Conservation (phyloP, 2,329 filamentous ascomycete genomes). For the Chalara sp. region DNA sequence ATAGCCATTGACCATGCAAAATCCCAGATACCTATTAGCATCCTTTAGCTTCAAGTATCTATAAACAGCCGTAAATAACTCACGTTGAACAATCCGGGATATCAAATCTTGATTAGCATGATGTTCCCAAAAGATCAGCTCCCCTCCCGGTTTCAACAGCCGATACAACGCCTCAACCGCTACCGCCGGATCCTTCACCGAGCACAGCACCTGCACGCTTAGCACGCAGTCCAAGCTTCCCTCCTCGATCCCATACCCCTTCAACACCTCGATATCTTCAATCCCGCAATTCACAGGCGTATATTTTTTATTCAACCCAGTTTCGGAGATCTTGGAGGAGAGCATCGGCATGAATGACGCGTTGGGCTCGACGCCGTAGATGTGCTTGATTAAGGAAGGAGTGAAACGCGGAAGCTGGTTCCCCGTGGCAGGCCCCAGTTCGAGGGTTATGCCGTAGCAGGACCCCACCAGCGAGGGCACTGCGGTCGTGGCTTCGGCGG, state of each 20-base stretch:
- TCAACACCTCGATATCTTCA: conserved; percentile 33
- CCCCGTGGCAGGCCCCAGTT: conserved; percentile 37
- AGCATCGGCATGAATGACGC: conserved; percentile 26
- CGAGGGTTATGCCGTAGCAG: conserved; percentile 32
- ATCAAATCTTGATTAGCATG: no score
- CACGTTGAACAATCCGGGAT: no score
- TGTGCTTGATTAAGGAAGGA: conserved; percentile 21
- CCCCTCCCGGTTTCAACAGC: conserved; percentile 38
- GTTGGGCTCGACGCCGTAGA: conserved; percentile 38
- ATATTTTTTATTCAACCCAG: conserved; percentile 30
- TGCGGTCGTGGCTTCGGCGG: conserved; percentile 28
- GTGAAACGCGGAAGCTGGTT: conserved; percentile 36
- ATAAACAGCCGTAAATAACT: no score
- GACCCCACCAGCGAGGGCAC: conserved; percentile 26
- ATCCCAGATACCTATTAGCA: no score
- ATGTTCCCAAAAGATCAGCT: conserved; percentile 41
- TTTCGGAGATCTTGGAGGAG: conserved; percentile 23
- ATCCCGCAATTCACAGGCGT: conserved; percentile 31
- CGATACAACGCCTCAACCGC: conserved; percentile 31
- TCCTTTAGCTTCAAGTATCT: no score
- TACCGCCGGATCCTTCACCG: conserved; percentile 25
- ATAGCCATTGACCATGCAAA: no score
- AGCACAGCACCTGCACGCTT: conserved; percentile 38
- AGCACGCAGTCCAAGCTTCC: conserved; percentile 34
- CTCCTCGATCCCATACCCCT: conserved; percentile 28